phyloP scores from a whole-genome alignment of 75 land plant species.

The Ceratopteris richardii region DNA sequence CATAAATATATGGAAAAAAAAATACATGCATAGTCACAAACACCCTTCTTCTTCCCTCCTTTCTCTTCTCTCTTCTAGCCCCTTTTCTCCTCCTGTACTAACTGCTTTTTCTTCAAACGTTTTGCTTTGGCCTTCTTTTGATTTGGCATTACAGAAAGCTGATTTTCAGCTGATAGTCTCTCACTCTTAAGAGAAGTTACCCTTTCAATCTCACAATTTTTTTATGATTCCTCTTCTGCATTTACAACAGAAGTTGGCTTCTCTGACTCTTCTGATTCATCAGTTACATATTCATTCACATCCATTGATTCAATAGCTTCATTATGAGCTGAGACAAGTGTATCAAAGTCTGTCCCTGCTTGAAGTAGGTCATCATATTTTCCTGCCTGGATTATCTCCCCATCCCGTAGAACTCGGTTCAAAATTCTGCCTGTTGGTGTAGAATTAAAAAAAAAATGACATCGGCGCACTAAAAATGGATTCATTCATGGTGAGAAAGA shows the following conservation, averaged over 20 bases:
- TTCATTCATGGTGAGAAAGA: conserved; percentile 74
- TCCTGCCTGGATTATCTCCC: too few relatives aligned
- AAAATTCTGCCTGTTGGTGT: conserved; percentile 94
- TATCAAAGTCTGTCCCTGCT: conserved; percentile 86
- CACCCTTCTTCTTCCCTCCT: too few relatives aligned
- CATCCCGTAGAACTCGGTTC: conserved; percentile 83
- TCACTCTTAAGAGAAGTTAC: conserved; percentile 44
- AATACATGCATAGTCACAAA: too few relatives aligned
- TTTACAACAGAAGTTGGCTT: conserved; percentile 3
- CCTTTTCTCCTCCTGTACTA: conserved; percentile 97
- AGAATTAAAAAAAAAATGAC: conserved; percentile 98
- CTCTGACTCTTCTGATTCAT: conserved; percentile 48
- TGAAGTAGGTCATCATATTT: conserved; percentile 89
- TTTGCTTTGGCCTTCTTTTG: conserved; percentile 73
- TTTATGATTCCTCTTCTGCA: conserved; percentile 22
- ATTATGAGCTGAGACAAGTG: too few relatives aligned
- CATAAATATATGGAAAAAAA: too few relatives aligned
- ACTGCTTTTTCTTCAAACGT: conserved; percentile 56
- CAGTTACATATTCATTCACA: conserved; percentile 88
- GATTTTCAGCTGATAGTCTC: conserved; percentile 32
- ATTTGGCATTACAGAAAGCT: conserved; percentile 15
- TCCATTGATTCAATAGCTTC: too few relatives aligned
- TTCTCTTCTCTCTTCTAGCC: too few relatives aligned
- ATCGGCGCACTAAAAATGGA: conserved; percentile 84
- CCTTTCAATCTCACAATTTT: conserved; percentile 21